These are phyloP conservation scores for Epichloe glyceriae DNA, from an alignment of 2,329 filamentous ascomycete species.

Conservation along the genomic window DNA sequence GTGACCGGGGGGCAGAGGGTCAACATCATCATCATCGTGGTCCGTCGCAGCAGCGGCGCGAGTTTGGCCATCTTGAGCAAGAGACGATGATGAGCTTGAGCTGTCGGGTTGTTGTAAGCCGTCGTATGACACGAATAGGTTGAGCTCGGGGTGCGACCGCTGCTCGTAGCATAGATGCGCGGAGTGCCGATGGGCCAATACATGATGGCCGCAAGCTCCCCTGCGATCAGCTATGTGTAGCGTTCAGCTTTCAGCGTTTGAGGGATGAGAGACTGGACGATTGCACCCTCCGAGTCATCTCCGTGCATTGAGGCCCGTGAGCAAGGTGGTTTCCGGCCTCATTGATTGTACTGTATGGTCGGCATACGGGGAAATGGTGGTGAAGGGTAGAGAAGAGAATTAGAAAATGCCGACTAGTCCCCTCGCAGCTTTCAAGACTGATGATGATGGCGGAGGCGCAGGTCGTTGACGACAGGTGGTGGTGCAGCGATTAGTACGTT, in stretches of 20 bases:
- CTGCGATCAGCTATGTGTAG: conserved; percentile 9
- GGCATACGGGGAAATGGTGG: background rate
- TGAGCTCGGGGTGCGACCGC: conserved; percentile 41
- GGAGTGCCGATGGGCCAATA: conserved; percentile 86
- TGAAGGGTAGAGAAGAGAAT: too few species aligned
- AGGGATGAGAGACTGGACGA: conserved; percentile 6
- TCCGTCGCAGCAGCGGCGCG: conserved; percentile 13
- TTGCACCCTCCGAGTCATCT: conserved; percentile 15
- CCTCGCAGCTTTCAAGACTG: too few species aligned
- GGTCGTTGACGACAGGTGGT: too few species aligned
- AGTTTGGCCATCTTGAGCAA: conserved; percentile 8
- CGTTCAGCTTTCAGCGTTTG: conserved; percentile 8
- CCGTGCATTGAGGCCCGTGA: conserved; percentile 3
- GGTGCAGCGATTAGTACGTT: too few species aligned
- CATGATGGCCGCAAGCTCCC: conserved; percentile 41
- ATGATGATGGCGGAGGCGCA: background rate
- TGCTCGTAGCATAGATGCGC: conserved; percentile 68
- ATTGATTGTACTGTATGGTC: background rate
- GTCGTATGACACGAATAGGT: conserved; percentile 45
- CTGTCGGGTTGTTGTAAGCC: conserved; percentile 32
- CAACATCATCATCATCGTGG: conserved; percentile 25
- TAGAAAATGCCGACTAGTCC: too few species aligned
- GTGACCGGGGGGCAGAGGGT: conserved; percentile 27
- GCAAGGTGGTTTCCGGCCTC: background rate
- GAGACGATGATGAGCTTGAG: conserved; percentile 11